phyloP scores from a whole-genome alignment of 495 filamentous ascomycete genomes.

The Neurospora sp. region DNA sequence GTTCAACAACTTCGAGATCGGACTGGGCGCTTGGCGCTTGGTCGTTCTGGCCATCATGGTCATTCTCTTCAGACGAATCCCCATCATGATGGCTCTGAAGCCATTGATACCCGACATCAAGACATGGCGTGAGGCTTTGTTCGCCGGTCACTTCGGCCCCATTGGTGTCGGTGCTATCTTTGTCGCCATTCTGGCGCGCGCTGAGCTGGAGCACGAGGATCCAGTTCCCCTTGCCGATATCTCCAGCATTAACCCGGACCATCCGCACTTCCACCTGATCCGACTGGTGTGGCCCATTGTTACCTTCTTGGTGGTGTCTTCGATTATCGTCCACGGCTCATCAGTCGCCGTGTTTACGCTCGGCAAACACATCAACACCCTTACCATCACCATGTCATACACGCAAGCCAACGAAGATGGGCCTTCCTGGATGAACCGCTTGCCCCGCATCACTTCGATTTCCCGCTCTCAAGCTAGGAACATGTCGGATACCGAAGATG shows the following conservation, averaged over 20 bases:
- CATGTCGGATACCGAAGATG: constrained; percentile 43
- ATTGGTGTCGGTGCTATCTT: constrained; percentile 98
- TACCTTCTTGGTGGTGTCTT: constrained; percentile 85
- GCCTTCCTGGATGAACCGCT: constrained; percentile 85
- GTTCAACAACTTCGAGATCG: constrained; percentile 63
- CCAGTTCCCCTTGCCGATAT: constrained; percentile 61
- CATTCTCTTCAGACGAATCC: constrained; percentile 92
- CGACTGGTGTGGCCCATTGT: constrained; percentile 92
- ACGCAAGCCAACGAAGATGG: constrained; percentile 83
- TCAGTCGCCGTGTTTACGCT: constrained; percentile 98
- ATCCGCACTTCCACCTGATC: constrained; percentile 58
- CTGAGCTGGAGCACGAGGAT: constrained; percentile 66
- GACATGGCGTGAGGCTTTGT: constrained; percentile 96
- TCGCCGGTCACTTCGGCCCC: constrained; percentile 96
- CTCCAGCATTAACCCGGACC: constrained; percentile 30
- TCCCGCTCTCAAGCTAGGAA: constrained; percentile 80
- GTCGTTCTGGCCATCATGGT: constrained; percentile 85
- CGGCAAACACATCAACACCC: constrained; percentile 95
- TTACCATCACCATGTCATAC: constrained; percentile 92
- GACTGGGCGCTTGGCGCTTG: constrained; percentile 76
- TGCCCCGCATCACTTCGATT: constrained; percentile 80
- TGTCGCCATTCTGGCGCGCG: constrained; percentile 81
- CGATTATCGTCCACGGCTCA: constrained; percentile 92
- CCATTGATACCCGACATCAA: constrained; percentile 94
- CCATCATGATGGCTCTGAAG: constrained; percentile 87